These are phyloP conservation scores for Rhizopogon salebrosus DNA, from an alignment of 768 basidiomycete genomes.

Conservation along the genomic window DNA sequence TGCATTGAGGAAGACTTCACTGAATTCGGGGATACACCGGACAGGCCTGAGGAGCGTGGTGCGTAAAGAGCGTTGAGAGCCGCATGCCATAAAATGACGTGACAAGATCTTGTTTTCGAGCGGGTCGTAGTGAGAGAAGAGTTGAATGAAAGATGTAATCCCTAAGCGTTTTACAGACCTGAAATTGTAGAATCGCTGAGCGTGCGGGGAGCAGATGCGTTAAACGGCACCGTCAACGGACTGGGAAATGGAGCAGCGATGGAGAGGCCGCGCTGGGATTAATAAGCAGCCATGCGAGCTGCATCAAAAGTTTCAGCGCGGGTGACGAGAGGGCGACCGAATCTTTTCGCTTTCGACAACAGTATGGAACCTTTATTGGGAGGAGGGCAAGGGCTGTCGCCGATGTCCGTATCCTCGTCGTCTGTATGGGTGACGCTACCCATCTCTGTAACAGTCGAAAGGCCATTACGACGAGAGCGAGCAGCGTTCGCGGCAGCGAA, in stretches of 20 bases:
- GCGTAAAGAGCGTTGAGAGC: slow-evolving; percentile 12
- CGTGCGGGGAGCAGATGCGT: not conserved
- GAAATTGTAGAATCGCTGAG: slow-evolving; percentile 3
- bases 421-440: slow-evolving; percentile 59
- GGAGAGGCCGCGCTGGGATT: slow-evolving; percentile 17
- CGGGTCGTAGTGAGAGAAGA: slow-evolving; percentile 8
- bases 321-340: slow-evolving; percentile 40
- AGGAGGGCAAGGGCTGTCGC: slow-evolving; percentile 86
- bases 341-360: slow-evolving; percentile 54
- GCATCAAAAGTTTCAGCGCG: slow-evolving; percentile 72
- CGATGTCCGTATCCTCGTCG: slow-evolving; percentile 73
- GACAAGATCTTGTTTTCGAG: slow-evolving; percentile 8
- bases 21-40: slow-evolving; percentile 6
- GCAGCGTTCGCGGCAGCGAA: slow-evolving; percentile 71
- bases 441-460: slow-evolving; percentile 66
- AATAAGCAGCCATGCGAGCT: slow-evolving; percentile 44
- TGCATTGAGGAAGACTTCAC: slow-evolving; percentile 3
- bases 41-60: slow-evolving; percentile 6
- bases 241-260: not conserved
- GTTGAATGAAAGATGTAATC: slow-evolving; percentile 5
- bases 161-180: not conserved
- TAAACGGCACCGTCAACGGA: slow-evolving; percentile 1
- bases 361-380: slow-evolving; percentile 46
- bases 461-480: slow-evolving; percentile 53
- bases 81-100: slow-evolving; percentile 11